Conservation (phyloP, 805 yeast species). For the Naumovozyma castellii region DNA sequence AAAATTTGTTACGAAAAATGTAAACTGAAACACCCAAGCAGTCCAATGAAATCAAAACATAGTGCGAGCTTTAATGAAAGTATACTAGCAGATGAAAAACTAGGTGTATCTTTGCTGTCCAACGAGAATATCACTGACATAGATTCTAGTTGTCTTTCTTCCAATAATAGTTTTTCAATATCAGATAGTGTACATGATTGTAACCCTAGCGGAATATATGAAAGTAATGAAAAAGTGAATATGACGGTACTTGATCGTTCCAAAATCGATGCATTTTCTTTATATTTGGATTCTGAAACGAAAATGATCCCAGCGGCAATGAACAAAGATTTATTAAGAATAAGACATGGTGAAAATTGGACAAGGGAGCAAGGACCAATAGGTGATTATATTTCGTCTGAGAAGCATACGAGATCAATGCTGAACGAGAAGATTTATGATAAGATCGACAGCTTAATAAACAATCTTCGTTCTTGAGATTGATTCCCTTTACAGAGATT, state of each 20-base stretch:
- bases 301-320: too few species aligned
- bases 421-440: background rate
- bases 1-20: conserved; percentile 13
- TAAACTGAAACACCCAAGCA: conserved; percentile 8
- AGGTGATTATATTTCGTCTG: background rate
- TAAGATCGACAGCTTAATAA: background rate
- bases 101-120: background rate
- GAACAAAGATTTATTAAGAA: too few species aligned
- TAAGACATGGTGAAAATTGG: background rate
- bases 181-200: too few species aligned
- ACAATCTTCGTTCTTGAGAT: background rate
- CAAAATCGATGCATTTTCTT: too few species aligned
- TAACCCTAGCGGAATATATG: too few species aligned
- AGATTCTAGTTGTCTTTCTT: too few species aligned
- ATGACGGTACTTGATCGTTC: too few species aligned
- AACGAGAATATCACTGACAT: too few species aligned
- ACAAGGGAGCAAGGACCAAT: background rate
- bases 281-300: too few species aligned
- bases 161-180: too few species aligned
- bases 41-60: background rate
- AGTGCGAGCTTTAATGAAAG: background rate
- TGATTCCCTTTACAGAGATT: background rate
- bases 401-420: background rate
- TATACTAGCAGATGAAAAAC: background rate
- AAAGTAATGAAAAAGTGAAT: too few species aligned